Evolutionary conservation across 2,329 filamentous ascomycete species (phyloP).

Genomic region (Cadophora gregata): DNA sequence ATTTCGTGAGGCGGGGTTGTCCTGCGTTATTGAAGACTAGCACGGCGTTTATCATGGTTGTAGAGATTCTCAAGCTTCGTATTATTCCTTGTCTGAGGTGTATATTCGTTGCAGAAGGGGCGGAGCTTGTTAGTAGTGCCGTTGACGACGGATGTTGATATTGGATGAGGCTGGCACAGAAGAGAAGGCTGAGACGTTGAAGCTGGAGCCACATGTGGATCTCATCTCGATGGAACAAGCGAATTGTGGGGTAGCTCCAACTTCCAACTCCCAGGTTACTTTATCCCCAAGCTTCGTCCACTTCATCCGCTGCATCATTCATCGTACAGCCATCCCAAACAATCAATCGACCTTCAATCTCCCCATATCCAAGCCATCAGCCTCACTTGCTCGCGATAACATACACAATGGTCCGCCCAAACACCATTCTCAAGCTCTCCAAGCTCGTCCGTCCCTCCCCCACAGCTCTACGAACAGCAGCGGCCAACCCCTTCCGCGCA

Average conservation of each 20-base stretch:
- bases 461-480: conserved; percentile 9
- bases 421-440: conserved; percentile 14
- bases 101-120: neutral
- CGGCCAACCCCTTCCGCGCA: conserved; percentile 10
- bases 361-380: neutral
- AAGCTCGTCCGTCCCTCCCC: conserved; percentile 17
- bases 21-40: conserved; percentile 99
- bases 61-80: neutral
- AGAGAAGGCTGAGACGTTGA: conserved; percentile 26
- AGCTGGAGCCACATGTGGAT: neutral
- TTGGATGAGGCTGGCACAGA: conserved; percentile 14
- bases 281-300: conserved; percentile 25
- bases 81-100: neutral
- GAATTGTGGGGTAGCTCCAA: conserved; percentile 31
- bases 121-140: neutral
- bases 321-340: neutral
- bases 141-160: neutral
- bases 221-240: too few species aligned
- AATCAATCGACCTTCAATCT: neutral
- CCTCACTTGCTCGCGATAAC: neutral
- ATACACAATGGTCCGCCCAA: conserved; percentile 16
- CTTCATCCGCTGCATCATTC: neutral
- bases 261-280: conserved; percentile 2
- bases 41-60: conserved; percentile 93
- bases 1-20: conserved; percentile 95